Evolutionary conservation across 306 rosid species (phyloP).

Genomic region (Sindora glabra): DNA sequence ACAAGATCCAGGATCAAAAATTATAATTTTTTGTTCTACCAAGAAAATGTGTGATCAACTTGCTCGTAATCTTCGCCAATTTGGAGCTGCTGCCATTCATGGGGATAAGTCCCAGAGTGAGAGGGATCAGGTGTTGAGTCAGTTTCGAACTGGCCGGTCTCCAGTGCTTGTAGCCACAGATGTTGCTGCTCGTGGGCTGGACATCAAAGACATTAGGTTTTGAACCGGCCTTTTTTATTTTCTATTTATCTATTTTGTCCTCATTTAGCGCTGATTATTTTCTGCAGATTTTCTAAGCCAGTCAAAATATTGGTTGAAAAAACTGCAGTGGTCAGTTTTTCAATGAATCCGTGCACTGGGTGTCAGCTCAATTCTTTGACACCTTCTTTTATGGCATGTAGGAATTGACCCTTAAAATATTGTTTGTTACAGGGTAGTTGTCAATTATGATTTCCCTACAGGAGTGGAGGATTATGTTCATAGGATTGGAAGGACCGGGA

Average conservation of each 20-base stretch:
- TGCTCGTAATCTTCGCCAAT: slow-evolving; percentile 88
- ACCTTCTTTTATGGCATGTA: neutral
- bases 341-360: neutral
- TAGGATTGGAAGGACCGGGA: slow-evolving; percentile 98
- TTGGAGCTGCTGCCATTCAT: slow-evolving; percentile 96
- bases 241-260: too few species aligned
- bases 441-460: slow-evolving; percentile 95
- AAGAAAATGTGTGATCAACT: slow-evolving; percentile 99
- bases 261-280: too few species aligned
- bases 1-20: slow-evolving; percentile 88
- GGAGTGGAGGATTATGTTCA: slow-evolving; percentile 99
- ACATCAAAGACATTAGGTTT: slow-evolving; percentile 93
- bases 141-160: slow-evolving; percentile 80
- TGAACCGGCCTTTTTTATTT: neutral
- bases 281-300: too few species aligned
- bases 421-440: slow-evolving; percentile 64
- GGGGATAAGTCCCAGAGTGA: slow-evolving; percentile 98
- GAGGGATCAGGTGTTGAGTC: slow-evolving; percentile 82
- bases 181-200: slow-evolving; percentile 97
- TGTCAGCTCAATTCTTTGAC: neutral
- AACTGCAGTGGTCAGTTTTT: neutral
- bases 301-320: too few species aligned
- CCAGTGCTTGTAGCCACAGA: slow-evolving; percentile 98
- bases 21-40: slow-evolving; percentile 89
- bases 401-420: neutral